Evolutionary conservation across 2,329 filamentous ascomycete species (phyloP).

Genomic region (Daldinia sp.): DNA sequence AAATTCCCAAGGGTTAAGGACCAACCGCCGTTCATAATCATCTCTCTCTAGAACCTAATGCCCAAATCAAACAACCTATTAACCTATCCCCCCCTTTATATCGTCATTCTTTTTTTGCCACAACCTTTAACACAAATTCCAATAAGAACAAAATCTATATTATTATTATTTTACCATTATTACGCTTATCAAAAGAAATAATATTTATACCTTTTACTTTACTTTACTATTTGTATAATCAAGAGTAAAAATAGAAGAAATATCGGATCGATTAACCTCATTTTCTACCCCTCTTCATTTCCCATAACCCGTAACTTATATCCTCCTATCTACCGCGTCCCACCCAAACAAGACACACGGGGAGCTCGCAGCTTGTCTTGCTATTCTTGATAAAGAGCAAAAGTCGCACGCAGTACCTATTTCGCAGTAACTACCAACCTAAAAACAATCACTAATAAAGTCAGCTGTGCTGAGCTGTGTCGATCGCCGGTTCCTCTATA

Average conservation of each 20-base stretch:
- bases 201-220: neutral
- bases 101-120: constrained; percentile 37
- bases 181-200: neutral
- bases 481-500: neutral
- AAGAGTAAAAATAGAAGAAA: constrained; percentile 8
- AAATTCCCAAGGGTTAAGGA: constrained; percentile 25
- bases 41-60: constrained; percentile 14
- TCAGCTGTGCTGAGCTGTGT: constrained; percentile 8
- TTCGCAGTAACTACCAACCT: neutral
- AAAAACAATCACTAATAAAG: neutral
- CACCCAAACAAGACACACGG: neutral
- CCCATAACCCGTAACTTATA: neutral
- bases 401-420: neutral
- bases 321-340: constrained; percentile 7
- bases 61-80: too few species aligned
- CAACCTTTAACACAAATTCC: constrained; percentile 10
- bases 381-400: constrained; percentile 8
- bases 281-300: constrained; percentile 28
- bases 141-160: neutral
- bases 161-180: neutral
- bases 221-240: neutral
- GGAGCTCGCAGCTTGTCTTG: neutral
- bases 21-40: constrained; percentile 28
- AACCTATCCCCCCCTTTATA: constrained; percentile 28
- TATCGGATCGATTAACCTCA: constrained; percentile 7